A percentile compares a stretch with the other conserved stretches of the same genome.
phyloP scores from a whole-genome alignment of 2,329 filamentous ascomycete species.

The Kalmusia sp. region DNA sequence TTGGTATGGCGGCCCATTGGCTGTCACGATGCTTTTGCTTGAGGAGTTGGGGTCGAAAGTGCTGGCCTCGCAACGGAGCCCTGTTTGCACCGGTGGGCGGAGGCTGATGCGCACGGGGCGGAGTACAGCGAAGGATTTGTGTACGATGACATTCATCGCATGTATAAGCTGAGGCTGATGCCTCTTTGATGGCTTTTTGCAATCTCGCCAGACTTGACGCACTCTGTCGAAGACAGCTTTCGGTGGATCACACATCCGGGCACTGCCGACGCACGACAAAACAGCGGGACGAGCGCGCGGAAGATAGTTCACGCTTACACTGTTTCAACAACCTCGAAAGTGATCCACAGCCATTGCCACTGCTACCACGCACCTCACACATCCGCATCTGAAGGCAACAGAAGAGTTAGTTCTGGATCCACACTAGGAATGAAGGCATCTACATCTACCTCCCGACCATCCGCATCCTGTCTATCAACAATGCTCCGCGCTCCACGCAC shows the following conservation, averaged over 20 bases:
- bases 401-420: conserved; percentile 1
- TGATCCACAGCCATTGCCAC: background rate
- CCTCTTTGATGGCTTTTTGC: too few relatives aligned
- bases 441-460: background rate
- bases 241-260: background rate
- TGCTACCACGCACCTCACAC: background rate
- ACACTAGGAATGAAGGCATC: background rate
- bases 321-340: background rate
- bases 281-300: background rate
- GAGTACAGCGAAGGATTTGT: background rate
- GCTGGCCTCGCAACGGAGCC: conserved; percentile 4
- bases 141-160: background rate
- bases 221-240: too few relatives aligned
- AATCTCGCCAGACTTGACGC: too few relatives aligned
- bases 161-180: conserved; percentile 1
- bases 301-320: background rate
- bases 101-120: background rate
- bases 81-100: background rate
- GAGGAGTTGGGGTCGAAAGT: too few relatives aligned
- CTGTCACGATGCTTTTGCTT: too few relatives aligned
- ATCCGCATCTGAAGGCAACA: background rate
- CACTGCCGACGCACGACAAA: background rate
- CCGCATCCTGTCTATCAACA: background rate
- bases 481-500: conserved; percentile 1
- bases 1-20: too few relatives aligned